A percentile compares a stretch with the other conserved stretches of the same genome.
These are phyloP conservation scores for Dissoconium aciculare DNA, from an alignment of 2,329 filamentous ascomycete genomes.

Conservation along the genomic window DNA sequence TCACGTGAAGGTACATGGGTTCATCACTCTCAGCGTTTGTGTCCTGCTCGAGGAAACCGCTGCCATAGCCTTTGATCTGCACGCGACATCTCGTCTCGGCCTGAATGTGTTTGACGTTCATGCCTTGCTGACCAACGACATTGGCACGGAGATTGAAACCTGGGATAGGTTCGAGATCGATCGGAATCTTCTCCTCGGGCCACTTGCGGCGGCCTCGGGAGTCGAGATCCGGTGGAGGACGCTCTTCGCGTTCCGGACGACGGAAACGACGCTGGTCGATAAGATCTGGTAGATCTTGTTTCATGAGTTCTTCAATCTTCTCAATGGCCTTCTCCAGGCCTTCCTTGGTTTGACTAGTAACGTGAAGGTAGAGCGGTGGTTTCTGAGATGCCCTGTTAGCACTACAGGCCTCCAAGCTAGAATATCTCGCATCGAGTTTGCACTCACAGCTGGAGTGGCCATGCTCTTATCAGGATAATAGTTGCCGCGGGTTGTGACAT, in stretches of 20 bases:
- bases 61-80: constrained; percentile 93
- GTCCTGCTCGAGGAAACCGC: constrained; percentile 78
- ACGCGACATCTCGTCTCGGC: constrained; percentile 89
- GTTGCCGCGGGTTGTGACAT: constrained; percentile 94
- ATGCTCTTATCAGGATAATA: constrained; percentile 97
- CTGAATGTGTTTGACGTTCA: constrained; percentile 97
- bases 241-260: constrained; percentile 46
- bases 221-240: constrained; percentile 53
- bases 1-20: constrained; percentile 90
- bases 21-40: constrained; percentile 89
- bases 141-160: constrained; percentile 95
- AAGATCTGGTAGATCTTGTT: constrained; percentile 86
- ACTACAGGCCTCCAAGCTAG: not conserved
- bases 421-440: constrained; percentile 5
- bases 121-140: constrained; percentile 84
- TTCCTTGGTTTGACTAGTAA: constrained; percentile 81
- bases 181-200: constrained; percentile 90
- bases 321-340: constrained; percentile 78
- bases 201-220: constrained; percentile 93
- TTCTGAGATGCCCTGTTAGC: constrained; percentile 10
- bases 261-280: constrained; percentile 90
- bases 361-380: constrained; percentile 84
- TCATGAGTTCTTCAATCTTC: constrained; percentile 89
- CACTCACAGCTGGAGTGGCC: constrained; percentile 76
- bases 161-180: constrained; percentile 75